Evolutionary conservation across 2,329 filamentous ascomycete species (phyloP).

Genomic region (Alternaria infectoria): DNA sequence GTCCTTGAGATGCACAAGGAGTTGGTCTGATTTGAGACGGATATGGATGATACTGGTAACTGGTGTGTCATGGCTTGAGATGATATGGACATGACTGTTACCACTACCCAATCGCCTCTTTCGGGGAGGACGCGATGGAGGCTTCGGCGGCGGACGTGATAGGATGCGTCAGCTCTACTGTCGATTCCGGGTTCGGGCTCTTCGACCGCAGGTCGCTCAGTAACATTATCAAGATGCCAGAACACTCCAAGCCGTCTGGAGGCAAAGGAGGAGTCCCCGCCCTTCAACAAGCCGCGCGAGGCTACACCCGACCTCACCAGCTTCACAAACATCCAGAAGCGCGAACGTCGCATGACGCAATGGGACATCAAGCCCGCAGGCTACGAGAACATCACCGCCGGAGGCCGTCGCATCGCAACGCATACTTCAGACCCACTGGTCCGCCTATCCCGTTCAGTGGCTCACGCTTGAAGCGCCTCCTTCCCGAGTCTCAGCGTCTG

Average conservation of each 20-base stretch:
- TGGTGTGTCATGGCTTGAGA: neutral
- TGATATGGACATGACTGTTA: neutral
- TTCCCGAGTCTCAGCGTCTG: neutral
- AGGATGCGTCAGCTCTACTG: slow-evolving; percentile 60
- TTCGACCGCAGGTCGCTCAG: too few relatives aligned
- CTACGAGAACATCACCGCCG: slow-evolving; percentile 97
- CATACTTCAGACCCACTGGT: neutral
- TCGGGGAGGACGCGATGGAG: slow-evolving; percentile 32
- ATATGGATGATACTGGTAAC: neutral
- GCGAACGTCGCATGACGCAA: slow-evolving; percentile 92
- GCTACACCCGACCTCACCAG: slow-evolving; percentile 94
- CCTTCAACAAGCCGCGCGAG: slow-evolving; percentile 83
- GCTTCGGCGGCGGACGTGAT: slow-evolving; percentile 51
- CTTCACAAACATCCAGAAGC: slow-evolving; percentile 77
- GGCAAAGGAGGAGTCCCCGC: slow-evolving; percentile 74
- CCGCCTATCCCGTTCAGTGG: neutral
- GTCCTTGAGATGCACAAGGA: neutral
- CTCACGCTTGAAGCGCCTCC: neutral
- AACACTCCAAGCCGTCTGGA: neutral
- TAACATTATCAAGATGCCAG: neutral
- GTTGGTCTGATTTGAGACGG: neutral
- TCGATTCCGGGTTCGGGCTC: too few relatives aligned
- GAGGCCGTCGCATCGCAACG: neutral
- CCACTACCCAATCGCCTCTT: neutral
- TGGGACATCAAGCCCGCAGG: slow-evolving; percentile 99